Percentiles rank a stretch among this genome's conserved stretches.
Conservation (phyloP, 768 basidiomycete species). For the Podaxis mareebaensis region DNA sequence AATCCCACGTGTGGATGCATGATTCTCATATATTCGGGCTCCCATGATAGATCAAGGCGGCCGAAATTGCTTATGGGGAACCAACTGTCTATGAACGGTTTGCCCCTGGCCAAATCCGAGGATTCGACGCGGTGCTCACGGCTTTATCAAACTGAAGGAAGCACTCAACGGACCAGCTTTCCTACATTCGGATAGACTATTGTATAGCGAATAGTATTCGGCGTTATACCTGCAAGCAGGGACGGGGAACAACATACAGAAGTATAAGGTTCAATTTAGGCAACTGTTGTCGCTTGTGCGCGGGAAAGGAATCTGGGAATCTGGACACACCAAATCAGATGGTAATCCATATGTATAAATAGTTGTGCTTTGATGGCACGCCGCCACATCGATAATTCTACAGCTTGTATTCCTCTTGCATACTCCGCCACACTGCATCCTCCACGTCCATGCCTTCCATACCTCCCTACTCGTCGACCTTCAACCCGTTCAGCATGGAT, state of each 20-base stretch:
- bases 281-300: not conserved
- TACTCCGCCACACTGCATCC: not conserved
- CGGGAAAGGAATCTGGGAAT: slow-evolving; percentile 1
- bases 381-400: slow-evolving; percentile 6
- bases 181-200: not conserved
- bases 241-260: not conserved
- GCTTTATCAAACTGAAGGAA: not conserved
- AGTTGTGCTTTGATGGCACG: not conserved
- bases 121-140: slow-evolving; percentile 6
- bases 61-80: slow-evolving; percentile 35
- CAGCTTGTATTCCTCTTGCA: slow-evolving; percentile 1
- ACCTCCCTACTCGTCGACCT: not conserved
- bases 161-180: not conserved
- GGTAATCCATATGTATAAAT: slow-evolving; percentile 8
- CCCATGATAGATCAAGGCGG: slow-evolving; percentile 57
- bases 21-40: not conserved
- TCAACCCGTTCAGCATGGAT: slow-evolving; percentile 11
- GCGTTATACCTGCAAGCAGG: not conserved
- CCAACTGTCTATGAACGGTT: slow-evolving; percentile 19
- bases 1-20: not conserved
- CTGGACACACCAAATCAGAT: slow-evolving; percentile 4
- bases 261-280: not conserved
- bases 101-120: slow-evolving; percentile 18
- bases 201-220: not conserved
- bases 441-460: not conserved